Evolutionary conservation across 192 early-diverging fungal species (phyloP).

Genomic region (Kickxella alabastrina): DNA sequence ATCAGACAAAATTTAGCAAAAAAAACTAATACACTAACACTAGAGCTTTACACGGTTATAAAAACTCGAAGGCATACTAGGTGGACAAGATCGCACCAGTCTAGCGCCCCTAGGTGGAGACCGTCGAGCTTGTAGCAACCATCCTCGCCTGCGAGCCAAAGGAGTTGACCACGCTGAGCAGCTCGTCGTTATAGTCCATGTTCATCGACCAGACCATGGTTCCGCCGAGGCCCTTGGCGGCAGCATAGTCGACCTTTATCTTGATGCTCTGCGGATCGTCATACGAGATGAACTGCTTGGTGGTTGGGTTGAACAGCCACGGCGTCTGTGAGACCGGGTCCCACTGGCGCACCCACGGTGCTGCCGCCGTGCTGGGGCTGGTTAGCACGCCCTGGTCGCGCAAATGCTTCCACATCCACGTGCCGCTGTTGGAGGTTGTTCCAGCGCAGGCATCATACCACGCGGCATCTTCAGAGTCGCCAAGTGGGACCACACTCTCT

Average conservation of each 20-base stretch:
- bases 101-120: no score
- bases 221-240: constrained; percentile 55
- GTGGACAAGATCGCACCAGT: no score
- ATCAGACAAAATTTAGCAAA: neutral
- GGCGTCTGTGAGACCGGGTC: constrained; percentile 61
- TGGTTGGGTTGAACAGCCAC: constrained; percentile 64
- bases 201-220: constrained; percentile 59
- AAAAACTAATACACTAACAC: no score
- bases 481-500: constrained; percentile 34
- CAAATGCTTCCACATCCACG: constrained; percentile 65
- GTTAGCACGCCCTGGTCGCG: constrained; percentile 55
- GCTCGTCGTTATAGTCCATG: constrained; percentile 55
- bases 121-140: neutral
- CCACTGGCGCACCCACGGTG: constrained; percentile 63
- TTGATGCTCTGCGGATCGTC: constrained; percentile 60
- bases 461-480: constrained; percentile 54
- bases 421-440: constrained; percentile 50
- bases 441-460: constrained; percentile 54
- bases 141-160: constrained; percentile 3
- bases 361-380: constrained; percentile 47
- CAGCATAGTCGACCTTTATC: constrained; percentile 60
- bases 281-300: constrained; percentile 63
- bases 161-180: constrained; percentile 34
- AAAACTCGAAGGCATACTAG: no score
- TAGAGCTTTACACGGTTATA: no score